Evolutionary conservation across 495 filamentous ascomycete genomes (phyloP).

Genomic region (Neurospora sp.): DNA sequence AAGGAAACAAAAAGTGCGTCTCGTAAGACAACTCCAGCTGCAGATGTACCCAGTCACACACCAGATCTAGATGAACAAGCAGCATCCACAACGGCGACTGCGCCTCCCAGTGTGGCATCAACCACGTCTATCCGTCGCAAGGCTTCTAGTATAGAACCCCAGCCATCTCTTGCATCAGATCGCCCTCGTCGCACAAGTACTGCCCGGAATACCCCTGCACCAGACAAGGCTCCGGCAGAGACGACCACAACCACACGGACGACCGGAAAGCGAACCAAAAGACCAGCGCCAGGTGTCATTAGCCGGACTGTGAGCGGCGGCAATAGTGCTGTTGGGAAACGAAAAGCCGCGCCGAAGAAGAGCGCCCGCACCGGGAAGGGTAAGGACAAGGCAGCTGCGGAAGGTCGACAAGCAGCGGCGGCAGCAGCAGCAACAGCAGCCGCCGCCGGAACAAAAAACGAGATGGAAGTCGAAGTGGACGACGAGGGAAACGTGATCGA

Average conservation of each 20-base stretch:
- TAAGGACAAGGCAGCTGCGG: constrained; percentile 1
- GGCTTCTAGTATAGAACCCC: constrained; percentile 41
- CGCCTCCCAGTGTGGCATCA: constrained; percentile 5
- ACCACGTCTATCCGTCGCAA: constrained; percentile 34
- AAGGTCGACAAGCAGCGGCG: constrained; percentile 38
- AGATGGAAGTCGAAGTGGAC: constrained; percentile 42
- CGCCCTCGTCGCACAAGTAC: constrained; percentile 47
- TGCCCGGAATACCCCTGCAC: constrained; percentile 46
- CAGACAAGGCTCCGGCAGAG: constrained; percentile 18
- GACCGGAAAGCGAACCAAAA: constrained; percentile 42
- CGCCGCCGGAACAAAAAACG: background rate
- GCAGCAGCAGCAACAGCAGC: constrained; percentile 23
- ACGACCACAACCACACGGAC: background rate
- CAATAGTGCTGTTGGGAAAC: constrained; percentile 61
- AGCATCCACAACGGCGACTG: background rate
- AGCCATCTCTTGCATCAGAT: constrained; percentile 34
- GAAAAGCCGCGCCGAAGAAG: constrained; percentile 64
- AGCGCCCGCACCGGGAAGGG: constrained; percentile 18
- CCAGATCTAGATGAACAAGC: background rate
- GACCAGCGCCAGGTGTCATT: constrained; percentile 70
- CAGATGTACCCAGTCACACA: background rate
- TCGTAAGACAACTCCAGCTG: background rate
- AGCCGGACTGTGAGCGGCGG: constrained; percentile 59
- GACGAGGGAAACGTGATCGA: constrained; percentile 72
- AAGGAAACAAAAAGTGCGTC: background rate